A percentile compares a stretch with the other conserved stretches of the same genome.
phyloP scores from a whole-genome alignment of 2,329 filamentous ascomycete species.

The Colletotrichum abscissum region DNA sequence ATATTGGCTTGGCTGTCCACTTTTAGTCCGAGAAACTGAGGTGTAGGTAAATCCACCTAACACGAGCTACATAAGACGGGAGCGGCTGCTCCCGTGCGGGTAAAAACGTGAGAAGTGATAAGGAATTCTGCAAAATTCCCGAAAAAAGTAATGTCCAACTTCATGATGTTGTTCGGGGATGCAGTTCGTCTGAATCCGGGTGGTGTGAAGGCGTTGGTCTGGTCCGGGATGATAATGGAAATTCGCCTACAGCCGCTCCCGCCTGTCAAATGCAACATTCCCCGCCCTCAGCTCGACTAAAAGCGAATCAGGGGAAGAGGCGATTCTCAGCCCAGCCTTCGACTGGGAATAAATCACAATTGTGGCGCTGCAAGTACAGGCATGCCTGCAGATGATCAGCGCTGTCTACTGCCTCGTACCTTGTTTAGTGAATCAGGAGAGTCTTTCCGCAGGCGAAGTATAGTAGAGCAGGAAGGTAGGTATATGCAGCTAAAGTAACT shows the following conservation, averaged over 20 bases:
- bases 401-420: neutral
- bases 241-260: conserved; percentile 9
- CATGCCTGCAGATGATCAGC: neutral
- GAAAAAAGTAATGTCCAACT: neutral
- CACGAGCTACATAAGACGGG: neutral
- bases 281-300: neutral
- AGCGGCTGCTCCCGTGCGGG: neutral
- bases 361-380: neutral
- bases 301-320: neutral
- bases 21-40: neutral
- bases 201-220: neutral
- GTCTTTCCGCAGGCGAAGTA: neutral
- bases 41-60: neutral
- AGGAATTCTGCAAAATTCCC: neutral
- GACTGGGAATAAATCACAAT: neutral
- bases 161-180: conserved; percentile 4
- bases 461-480: neutral
- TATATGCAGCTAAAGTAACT: neutral
- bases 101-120: conserved; percentile 1
- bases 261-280: conserved; percentile 1
- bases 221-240: neutral
- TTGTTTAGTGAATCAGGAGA: neutral
- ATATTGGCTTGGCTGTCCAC: conserved; percentile 21
- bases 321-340: neutral
- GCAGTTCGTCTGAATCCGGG: neutral